Evolutionary conservation across 2,329 filamentous ascomycete species (phyloP).

Genomic region (Fusarium sambucinum): DNA sequence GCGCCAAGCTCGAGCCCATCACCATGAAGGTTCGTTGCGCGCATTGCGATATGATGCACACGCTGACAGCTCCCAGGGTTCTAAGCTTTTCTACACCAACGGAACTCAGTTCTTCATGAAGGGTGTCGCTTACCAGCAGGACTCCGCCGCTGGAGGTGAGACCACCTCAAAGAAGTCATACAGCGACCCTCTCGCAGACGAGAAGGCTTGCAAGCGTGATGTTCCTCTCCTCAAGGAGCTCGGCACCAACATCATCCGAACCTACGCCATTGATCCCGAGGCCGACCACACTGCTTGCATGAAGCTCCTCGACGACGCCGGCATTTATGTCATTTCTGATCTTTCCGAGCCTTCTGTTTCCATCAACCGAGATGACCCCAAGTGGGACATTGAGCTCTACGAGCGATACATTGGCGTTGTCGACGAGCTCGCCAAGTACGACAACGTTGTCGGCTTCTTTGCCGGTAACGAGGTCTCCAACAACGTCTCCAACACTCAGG

Average conservation of each 20-base stretch:
- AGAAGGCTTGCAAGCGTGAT: slow-evolving; percentile 81
- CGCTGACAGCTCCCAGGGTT: slow-evolving; percentile 62
- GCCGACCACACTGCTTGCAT: slow-evolving; percentile 87
- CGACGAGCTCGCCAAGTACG: slow-evolving; percentile 83
- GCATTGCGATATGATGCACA: background rate
- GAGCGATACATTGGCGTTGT: slow-evolving; percentile 85
- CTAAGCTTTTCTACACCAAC: slow-evolving; percentile 91
- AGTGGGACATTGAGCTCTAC: slow-evolving; percentile 84
- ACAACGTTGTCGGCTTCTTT: slow-evolving; percentile 97
- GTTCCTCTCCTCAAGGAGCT: slow-evolving; percentile 83
- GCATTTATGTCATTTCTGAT: slow-evolving; percentile 96
- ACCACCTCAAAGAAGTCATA: slow-evolving; percentile 66
- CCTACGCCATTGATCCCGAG: slow-evolving; percentile 89
- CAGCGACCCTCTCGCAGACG: slow-evolving; percentile 84
- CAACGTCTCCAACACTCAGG: slow-evolving; percentile 85
- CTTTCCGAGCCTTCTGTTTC: slow-evolving; percentile 83
- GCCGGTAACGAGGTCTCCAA: slow-evolving; percentile 98
- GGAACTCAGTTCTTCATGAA: slow-evolving; percentile 80
- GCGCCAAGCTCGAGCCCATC: slow-evolving; percentile 66
- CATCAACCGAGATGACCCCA: slow-evolving; percentile 83
- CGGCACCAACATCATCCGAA: slow-evolving; percentile 91
- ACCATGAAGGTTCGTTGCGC: slow-evolving; percentile 72
- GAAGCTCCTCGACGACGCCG: slow-evolving; percentile 81
- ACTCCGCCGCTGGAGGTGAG: slow-evolving; percentile 68
- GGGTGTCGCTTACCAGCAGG: slow-evolving; percentile 95